A percentile compares a stretch with the other conserved stretches of the same genome.
These are phyloP conservation scores for Auricularia heimuer DNA, from an alignment of 768 basidiomycete genomes.

Conservation along the genomic window DNA sequence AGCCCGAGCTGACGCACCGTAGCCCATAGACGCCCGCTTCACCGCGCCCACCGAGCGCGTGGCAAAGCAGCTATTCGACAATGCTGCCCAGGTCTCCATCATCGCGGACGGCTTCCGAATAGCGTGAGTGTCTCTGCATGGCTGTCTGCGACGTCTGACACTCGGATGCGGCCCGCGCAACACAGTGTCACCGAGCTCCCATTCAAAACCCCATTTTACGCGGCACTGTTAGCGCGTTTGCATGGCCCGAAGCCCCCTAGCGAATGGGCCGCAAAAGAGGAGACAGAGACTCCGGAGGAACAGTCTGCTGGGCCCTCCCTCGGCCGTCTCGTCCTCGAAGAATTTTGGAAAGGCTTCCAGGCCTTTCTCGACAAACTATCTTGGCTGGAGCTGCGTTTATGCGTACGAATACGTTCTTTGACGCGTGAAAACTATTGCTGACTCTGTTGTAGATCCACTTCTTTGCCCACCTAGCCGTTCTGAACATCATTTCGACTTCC, in stretches of 20 bases:
- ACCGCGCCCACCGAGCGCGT: slow-evolving; percentile 35
- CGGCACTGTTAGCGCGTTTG: slow-evolving; percentile 64
- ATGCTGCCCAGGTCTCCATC: slow-evolving; percentile 47
- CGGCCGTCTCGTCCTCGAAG: slow-evolving; percentile 68
- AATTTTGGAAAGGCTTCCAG: slow-evolving; percentile 88
- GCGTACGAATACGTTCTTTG: slow-evolving; percentile 40
- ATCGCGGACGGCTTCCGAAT: slow-evolving; percentile 68
- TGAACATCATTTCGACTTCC: slow-evolving; percentile 60
- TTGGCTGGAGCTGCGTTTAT: slow-evolving; percentile 84
- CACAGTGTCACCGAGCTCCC: slow-evolving; percentile 82
- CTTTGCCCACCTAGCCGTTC: slow-evolving; percentile 78
- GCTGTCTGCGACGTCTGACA: too few relatives aligned
- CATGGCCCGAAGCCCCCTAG: slow-evolving; percentile 31
- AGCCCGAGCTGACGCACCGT: not conserved
- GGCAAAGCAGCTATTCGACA: slow-evolving; percentile 54
- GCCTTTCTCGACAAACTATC: slow-evolving; percentile 77
- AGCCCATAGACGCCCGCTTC: slow-evolving; percentile 8
- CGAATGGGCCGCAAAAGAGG: slow-evolving; percentile 21
- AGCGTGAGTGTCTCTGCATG: slow-evolving; percentile 35
- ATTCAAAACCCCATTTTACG: slow-evolving; percentile 87
- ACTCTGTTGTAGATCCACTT: slow-evolving; percentile 63
- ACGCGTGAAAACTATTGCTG: not conserved
- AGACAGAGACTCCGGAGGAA: slow-evolving; percentile 22
- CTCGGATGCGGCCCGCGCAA: not conserved
- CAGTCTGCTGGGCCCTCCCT: slow-evolving; percentile 29